Base-by-base conservation (phyloP, 768 basidiomycete genomes). In the Sarcodon aspratus region DNA sequence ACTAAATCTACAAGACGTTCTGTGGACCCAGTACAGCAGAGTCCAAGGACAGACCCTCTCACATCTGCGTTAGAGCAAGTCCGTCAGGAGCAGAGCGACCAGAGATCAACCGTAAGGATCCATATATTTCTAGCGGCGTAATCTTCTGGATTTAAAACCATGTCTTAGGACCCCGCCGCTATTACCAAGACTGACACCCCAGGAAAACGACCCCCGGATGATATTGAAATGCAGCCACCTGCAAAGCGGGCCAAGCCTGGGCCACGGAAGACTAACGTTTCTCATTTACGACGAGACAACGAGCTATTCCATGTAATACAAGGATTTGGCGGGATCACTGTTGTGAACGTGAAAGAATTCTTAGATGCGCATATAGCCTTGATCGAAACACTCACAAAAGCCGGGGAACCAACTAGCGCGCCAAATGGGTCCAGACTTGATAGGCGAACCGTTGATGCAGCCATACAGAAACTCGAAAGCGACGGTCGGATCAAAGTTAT, bases 251-350 rank as follows among this genome's bases (percentile, higher is more conserved):
- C 45, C 7, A 52, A 45, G 48, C 44, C 32, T 15, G 10, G 43
- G 0, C 18, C 12, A 15, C 45, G 36, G 31, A 75, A 73, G 52
- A 69, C 78, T 44, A 93, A 91, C 54, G 76, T 92, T 21, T 86
- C 89, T 12, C 74, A 82, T 50, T 67, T 88, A 37, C 78, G 86
- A 3, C 78, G 90, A 17, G 87, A 92, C 66, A 87, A 85, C 52
- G 90, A 93, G 61, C 61, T 92, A 44, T 59, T 80, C 48, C 78
- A 75, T 32, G 73, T 86, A 17, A 63, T 91, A n/a, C 72, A 79
- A 49, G 71, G 68, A 18, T 64, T 74, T 46, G 82, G 82, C 7
- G 90, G 89, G 1, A 76, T 90, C 37, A 65, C 74, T 42, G 82
- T 82, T 55, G 68, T 75, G 10, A 75, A 79, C 50, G 71, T 74